A percentile compares a stretch with the other conserved stretches of the same genome.
phyloP scores from a whole-genome alignment of 495 filamentous ascomycete species.

The Trichoderma virens region DNA sequence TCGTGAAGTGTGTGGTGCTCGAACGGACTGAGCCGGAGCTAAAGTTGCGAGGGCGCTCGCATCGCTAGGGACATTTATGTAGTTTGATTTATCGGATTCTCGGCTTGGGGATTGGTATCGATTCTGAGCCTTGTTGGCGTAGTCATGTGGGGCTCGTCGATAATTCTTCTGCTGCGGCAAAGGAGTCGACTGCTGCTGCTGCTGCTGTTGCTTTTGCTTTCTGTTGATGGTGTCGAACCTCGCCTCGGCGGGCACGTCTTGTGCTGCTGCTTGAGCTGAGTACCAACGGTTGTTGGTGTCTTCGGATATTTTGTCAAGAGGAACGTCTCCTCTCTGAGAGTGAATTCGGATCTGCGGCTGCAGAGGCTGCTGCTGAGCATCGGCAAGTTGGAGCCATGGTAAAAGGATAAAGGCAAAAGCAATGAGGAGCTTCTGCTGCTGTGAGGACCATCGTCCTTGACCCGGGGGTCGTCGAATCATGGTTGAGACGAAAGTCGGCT shows the following conservation, averaged over 20 bases:
- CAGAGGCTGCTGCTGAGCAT: slow-evolving; percentile 50
- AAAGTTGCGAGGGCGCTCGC: slow-evolving; percentile 90
- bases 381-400: slow-evolving; percentile 42
- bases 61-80: slow-evolving; percentile 53
- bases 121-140: slow-evolving; percentile 17
- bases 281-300: slow-evolving; percentile 18
- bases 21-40: slow-evolving; percentile 83
- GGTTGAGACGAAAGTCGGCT: slow-evolving; percentile 26
- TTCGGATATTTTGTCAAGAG: not conserved
- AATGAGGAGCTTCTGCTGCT: slow-evolving; percentile 37
- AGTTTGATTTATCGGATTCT: slow-evolving; percentile 28
- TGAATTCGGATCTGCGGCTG: slow-evolving; percentile 25
- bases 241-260: slow-evolving; percentile 17
- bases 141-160: not conserved
- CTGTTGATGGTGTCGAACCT: slow-evolving; percentile 19
- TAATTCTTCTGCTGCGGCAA: not conserved
- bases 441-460: slow-evolving; percentile 39
- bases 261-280: slow-evolving; percentile 15
- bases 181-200: slow-evolving; percentile 14
- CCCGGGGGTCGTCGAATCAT: slow-evolving; percentile 52
- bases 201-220: slow-evolving; percentile 15
- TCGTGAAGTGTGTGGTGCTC: slow-evolving; percentile 68
- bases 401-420: slow-evolving; percentile 46
- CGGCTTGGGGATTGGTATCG: slow-evolving; percentile 18
- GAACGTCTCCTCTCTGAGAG: slow-evolving; percentile 14